Evolutionary conservation across 768 basidiomycete species (phyloP).

Genomic region (Crepidotus variabilis): DNA sequence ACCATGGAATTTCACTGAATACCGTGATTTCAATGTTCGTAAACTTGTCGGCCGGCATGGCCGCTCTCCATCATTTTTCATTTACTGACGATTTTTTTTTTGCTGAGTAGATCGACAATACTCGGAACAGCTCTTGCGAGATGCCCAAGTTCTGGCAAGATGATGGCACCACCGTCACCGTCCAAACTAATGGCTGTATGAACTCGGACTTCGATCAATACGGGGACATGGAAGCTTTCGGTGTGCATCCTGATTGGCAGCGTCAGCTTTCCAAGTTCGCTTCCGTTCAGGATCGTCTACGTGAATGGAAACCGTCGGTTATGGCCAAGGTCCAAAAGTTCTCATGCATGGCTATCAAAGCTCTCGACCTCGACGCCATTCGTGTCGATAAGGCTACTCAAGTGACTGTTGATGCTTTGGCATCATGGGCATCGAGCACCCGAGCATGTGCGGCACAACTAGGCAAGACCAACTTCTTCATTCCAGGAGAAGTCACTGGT

Average conservation of each 20-base stretch:
- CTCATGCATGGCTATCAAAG: conserved; percentile 82
- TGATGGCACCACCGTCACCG: conserved; percentile 58
- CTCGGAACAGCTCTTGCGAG: conserved; percentile 68
- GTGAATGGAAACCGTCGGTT: conserved; percentile 85
- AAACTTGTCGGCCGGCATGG: not conserved
- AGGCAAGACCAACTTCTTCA: conserved; percentile 85
- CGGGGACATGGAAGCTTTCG: conserved; percentile 96
- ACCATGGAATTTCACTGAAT: conserved; percentile 86
- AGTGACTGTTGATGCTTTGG: conserved; percentile 77
- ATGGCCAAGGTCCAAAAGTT: conserved; percentile 76
- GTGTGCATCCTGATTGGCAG: conserved; percentile 92
- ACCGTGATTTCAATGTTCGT: conserved; percentile 74
- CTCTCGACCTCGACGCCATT: conserved; percentile 90
- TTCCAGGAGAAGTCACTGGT: conserved; percentile 92
- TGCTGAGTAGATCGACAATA: conserved; percentile 51
- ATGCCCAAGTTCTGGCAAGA: conserved; percentile 82
- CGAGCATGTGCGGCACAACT: conserved; percentile 68
- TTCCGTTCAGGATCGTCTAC: conserved; percentile 92
- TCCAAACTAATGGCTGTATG: conserved; percentile 68
- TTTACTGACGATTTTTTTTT: conserved; percentile 6
- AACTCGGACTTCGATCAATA: conserved; percentile 90
- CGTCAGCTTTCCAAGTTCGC: conserved; percentile 95
- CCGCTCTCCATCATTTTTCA: not conserved
- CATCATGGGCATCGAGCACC: conserved; percentile 71
- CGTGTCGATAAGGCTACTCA: conserved; percentile 96